Base-by-base conservation (phyloP, 768 basidiomycete genomes). In the Tremella fuciformis region DNA sequence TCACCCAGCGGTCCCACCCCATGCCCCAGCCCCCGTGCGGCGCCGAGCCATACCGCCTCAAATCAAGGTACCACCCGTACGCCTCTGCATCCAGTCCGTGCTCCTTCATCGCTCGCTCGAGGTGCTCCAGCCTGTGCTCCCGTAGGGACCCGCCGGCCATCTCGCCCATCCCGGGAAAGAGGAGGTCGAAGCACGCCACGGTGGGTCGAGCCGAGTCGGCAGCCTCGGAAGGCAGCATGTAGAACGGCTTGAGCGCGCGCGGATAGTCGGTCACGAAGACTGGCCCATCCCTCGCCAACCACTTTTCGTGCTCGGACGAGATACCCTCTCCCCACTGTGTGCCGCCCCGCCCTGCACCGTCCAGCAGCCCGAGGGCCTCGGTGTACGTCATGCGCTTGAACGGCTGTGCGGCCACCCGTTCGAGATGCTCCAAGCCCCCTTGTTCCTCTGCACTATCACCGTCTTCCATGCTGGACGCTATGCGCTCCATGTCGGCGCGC, bases 21-120 rank as follows among this genome's bases (percentile, higher is more conserved):
- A 98, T 81, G 4, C 96, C 96, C 77, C 91, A 98, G 15, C 96
- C 96, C 15, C 89, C 92, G 77, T 97, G 94, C 2, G 91, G 88
- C 18, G 89, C 87, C 16, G 87, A 86, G 9, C 96, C 96, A 67
- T 83, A 93, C 68, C 81, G 81, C 59, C 94, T 80, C 64, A 96
- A 73, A 66, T 96, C 91, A 51, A 85, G 60, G 77, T 99, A 99
- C 81, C 81, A 82, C 18, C 74, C 71, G 54, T 80, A 80, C 19
- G 74, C 76, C 21, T 76, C 74, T 38, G 52, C 34, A 49, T 82
- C 78, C 64, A 85, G 73, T 15, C 81, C 82, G 42, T 80, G 77
- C 29, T 66, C 67, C 13, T 67, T 64, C 80, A 96, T 83, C 25
- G 64, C 48, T 42, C 81, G 80, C 22, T 67, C n/a, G 8, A 79